Conservation (phyloP, 352 stramenopile species). For the Phytophthora cryptogea region DNA sequence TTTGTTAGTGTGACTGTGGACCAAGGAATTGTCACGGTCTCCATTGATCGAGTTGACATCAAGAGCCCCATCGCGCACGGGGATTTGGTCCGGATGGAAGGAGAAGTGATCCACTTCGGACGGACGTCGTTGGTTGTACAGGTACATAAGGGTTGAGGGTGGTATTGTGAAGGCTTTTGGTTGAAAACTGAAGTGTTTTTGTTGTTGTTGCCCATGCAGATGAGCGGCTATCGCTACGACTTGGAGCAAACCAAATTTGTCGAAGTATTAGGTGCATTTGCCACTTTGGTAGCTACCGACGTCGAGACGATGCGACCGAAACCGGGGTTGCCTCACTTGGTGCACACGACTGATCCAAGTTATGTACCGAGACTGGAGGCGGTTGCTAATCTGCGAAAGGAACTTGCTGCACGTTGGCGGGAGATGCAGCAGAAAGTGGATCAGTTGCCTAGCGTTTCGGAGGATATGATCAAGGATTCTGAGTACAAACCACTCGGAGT, state of each 20-base stretch:
- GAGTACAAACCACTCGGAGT: constrained; percentile 34
- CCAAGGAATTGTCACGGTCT: constrained; percentile 59
- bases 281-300: constrained; percentile 64
- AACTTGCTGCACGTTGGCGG: constrained; percentile 55
- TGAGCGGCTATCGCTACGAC: constrained; percentile 66
- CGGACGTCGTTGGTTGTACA: constrained; percentile 53
- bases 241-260: constrained; percentile 57
- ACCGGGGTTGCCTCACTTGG: constrained; percentile 46
- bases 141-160: not conserved
- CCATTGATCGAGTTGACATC: constrained; percentile 67
- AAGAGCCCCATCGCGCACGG: constrained; percentile 62
- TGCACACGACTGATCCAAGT: constrained; percentile 39
- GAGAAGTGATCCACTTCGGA: constrained; percentile 57
- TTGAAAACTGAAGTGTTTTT: not conserved
- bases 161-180: not conserved
- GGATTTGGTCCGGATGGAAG: constrained; percentile 64
- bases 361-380: constrained; percentile 52
- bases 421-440: constrained; percentile 65
- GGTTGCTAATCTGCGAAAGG: constrained; percentile 57
- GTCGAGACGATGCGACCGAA: constrained; percentile 50
- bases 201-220: constrained; percentile 19
- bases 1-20: constrained; percentile 18
- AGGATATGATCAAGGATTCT: constrained; percentile 56
- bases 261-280: constrained; percentile 61
- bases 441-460: constrained; percentile 49